Base-by-base conservation (phyloP, 805 yeast species). In the Scheffersomyces lignosus region DNA sequence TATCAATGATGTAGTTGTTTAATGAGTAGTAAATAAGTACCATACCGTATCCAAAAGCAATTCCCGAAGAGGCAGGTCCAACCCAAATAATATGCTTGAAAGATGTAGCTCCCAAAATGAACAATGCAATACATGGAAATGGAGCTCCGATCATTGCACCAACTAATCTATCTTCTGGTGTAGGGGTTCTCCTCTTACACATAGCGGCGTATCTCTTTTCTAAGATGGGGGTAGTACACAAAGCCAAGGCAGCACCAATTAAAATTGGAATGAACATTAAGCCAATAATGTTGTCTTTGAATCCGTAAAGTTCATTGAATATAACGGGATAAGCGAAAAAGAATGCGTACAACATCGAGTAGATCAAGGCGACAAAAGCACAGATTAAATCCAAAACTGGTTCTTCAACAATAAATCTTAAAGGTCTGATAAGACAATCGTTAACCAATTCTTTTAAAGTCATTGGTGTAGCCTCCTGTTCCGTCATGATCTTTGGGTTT, bases 241-340 rank as follows among this genome's bases (percentile, higher is more conserved):
- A 67, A 0, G 96, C 95, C 28, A 80, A 60, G 12, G 68, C 60
- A 1, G 96, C 96, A 46, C 97, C 97, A 41, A 89, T 87, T 45
- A 89, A 66, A 52, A 89, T 89, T 16, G 96, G 96, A 52, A 89
- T 83, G 49, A 86, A 75, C 95, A 90, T 87, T 49, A 89, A 66
- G 24, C 96, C 96, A 48, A 85, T 80, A 35, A 72, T 70, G 50
- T 87, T 86, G 60, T 87, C 95, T 47, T 81, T 72, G 62, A 71
- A 88, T 32, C 81, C 87, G 54, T 89, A 86, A 36, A 88, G 71
- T 37, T 81, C 84, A 37, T 73, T 75, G 60, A 89, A 89, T 35
- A 89, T 87, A 36, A 83, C 95, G 4, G 97, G 97, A 64, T 85
- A 89, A 0, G 97, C 96, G 66, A 88, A 89, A 80, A 89, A 89